Evolutionary conservation across 1,284 basidiomycete genomes (phyloP), one percentile per base, ranked within the genome.

Genomic region (Ustilago tritici): DNA sequence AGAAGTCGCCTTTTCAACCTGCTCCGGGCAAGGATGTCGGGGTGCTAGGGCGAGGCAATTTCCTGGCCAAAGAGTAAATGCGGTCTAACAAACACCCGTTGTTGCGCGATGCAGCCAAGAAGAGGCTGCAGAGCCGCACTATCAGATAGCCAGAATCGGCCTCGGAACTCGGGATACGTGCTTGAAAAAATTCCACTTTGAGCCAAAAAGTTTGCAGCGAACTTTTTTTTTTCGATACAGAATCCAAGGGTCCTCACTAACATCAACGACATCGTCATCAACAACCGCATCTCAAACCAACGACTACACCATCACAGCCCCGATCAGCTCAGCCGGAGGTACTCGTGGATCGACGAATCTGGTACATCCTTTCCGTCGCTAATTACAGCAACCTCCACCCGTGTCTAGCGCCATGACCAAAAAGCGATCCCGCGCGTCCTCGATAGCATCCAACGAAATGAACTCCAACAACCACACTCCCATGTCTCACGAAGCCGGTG

Each of bases 391-490:
- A 14, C 19, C 12, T 28, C 55, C 36, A 28, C 19, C 34, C 52
- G 52, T 56, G 10, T 11, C 56, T 8, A 3, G 17, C 53, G 38
- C 14, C 31, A 78, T 78, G 76, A 56, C 72, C 53, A 69, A 72
- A 49, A 78, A 76, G 52, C 68, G 76, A n/a, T 72, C 72, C 2
- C 57, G 76, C 28, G 72, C 71, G 15, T 78, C 76, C 0, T 78
- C 76, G 19, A 58, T 59, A 56, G 63, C 65, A 23, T 75, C 76
- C 36, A 65, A 71, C 56, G 76, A 70, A 14, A 34, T 65, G 19
- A 46, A 56, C 31, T 56, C 58, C 17, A 56, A 38, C 46, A 23
- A 43, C 15, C 67, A 61, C 5, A 57, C 57, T 9, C 40, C 36
- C 46, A 61, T 56, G 41, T 59, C 63, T 3, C 23, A 54, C 19